Evolutionary conservation across 1,139 yeast species (phyloP).

Genomic region (Nakaseomyces glabratus): DNA sequence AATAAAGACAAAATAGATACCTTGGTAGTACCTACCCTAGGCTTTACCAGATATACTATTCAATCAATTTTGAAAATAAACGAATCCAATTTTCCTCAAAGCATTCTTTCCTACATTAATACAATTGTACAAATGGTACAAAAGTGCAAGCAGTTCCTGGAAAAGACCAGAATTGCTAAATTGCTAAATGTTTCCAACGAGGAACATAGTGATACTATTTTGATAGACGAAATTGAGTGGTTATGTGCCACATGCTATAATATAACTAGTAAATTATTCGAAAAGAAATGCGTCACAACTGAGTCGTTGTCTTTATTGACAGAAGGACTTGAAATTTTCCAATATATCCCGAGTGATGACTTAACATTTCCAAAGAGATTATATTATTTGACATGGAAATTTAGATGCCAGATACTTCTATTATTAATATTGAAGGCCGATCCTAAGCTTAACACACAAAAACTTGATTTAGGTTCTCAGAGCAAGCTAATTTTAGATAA

Average conservation of each 20-base stretch:
- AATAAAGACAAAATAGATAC: background rate
- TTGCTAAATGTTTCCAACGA: too few relatives aligned
- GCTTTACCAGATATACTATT: constrained; percentile 20
- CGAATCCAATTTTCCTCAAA: constrained; percentile 12
- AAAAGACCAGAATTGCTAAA: too few relatives aligned
- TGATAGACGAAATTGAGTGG: constrained; percentile 29
- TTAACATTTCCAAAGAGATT: constrained; percentile 14
- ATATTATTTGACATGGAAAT: constrained; percentile 20
- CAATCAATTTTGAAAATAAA: constrained; percentile 21
- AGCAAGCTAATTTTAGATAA: too few relatives aligned
- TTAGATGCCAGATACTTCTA: constrained; percentile 11
- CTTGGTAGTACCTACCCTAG: constrained; percentile 13
- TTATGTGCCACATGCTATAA: constrained; percentile 24
- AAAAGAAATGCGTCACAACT: too few relatives aligned
- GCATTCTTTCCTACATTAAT: constrained; percentile 12
- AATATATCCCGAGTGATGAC: constrained; percentile 17
- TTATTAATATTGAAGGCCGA: constrained; percentile 5
- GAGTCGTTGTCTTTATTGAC: too few relatives aligned
- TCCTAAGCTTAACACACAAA: constrained; percentile 1
- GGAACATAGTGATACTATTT: too few relatives aligned
- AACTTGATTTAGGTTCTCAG: too few relatives aligned
- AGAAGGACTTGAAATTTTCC: constrained; percentile 13
- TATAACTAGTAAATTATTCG: constrained; percentile 14
- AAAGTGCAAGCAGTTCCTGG: too few relatives aligned
- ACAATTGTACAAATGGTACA: too few relatives aligned